Percentiles rank a stretch among this genome's conserved stretches.
phyloP scores from a whole-genome alignment of 306 rosid genomes.

The Rubus parviflorus region DNA sequence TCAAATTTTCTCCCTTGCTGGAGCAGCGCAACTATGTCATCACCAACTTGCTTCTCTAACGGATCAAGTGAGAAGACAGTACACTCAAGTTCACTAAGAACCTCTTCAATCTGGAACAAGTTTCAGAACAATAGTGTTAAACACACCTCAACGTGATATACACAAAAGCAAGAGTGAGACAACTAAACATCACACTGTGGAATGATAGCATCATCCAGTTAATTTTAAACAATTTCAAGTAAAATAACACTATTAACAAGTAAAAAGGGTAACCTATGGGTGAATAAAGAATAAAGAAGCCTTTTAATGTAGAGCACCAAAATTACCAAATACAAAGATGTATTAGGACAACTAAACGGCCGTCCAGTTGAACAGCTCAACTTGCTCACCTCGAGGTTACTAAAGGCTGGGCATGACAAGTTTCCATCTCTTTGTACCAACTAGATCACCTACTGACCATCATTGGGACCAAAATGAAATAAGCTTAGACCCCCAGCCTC shows the following conservation, averaged over 20 bases:
- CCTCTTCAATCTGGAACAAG: constrained; percentile 68
- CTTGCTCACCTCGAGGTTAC: not conserved
- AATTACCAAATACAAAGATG: not conserved
- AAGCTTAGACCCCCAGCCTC: not conserved
- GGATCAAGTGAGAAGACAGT: constrained; percentile 72
- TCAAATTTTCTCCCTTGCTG: constrained; percentile 85
- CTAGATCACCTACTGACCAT: not conserved
- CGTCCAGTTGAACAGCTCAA: not conserved
- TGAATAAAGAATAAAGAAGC: not conserved
- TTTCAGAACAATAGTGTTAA: constrained; percentile 21
- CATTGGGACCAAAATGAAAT: not conserved
- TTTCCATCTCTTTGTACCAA: not conserved
- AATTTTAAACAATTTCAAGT: constrained; percentile 1
- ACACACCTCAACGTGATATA: constrained; percentile 13
- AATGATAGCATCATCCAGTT: not conserved
- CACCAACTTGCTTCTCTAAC: constrained; percentile 85
- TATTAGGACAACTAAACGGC: not conserved
- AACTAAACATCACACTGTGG: not conserved
- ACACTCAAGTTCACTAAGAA: constrained; percentile 62
- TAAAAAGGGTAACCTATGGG: not conserved
- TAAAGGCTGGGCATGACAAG: not conserved
- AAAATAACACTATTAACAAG: not conserved
- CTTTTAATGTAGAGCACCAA: not conserved
- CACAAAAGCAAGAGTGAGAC: constrained; percentile 4
- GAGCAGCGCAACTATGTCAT: constrained; percentile 74